phyloP scores from a whole-genome alignment of 1,284 basidiomycete genomes.

The Tranzscheliella williamsii region DNA sequence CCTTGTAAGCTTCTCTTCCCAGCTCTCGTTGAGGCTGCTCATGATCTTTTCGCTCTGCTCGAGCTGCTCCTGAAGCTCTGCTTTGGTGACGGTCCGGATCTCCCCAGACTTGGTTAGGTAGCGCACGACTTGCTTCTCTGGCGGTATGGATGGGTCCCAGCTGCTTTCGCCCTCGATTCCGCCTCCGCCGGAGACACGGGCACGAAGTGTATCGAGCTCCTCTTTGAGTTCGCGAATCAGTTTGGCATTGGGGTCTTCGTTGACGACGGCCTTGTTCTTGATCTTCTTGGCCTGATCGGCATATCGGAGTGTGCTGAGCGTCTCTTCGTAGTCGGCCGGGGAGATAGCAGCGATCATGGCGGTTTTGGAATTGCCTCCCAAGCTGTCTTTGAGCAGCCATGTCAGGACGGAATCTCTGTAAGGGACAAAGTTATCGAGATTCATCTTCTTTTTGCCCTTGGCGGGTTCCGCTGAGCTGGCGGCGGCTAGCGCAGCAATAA shows the following conservation, averaged over 20 bases:
- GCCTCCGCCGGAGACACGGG: slow-evolving; percentile 42
- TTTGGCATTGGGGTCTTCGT: slow-evolving; percentile 98
- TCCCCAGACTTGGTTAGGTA: slow-evolving; percentile 91
- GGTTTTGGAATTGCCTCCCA: slow-evolving; percentile 61
- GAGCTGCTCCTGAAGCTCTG: slow-evolving; percentile 94
- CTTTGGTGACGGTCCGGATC: slow-evolving; percentile 93
- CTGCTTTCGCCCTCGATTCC: slow-evolving; percentile 68
- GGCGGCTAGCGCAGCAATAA: slow-evolving; percentile 54
- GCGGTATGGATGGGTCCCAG: slow-evolving; percentile 85
- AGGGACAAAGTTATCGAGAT: slow-evolving; percentile 51
- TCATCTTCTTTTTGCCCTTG: slow-evolving; percentile 39
- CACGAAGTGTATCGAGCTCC: slow-evolving; percentile 73
- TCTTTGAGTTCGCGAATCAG: slow-evolving; percentile 97
- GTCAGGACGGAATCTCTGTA: slow-evolving; percentile 56
- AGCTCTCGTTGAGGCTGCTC: slow-evolving; percentile 92
- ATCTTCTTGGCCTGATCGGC: slow-evolving; percentile 98
- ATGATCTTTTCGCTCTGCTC: slow-evolving; percentile 95
- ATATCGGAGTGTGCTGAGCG: slow-evolving; percentile 89
- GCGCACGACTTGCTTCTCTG: slow-evolving; percentile 91
- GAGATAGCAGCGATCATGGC: slow-evolving; percentile 87
- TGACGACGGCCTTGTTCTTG: slow-evolving; percentile 98
- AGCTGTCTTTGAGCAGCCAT: slow-evolving; percentile 63
- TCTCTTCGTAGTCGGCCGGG: slow-evolving; percentile 97
- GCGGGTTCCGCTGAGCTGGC: slow-evolving; percentile 36
- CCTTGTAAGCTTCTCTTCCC: slow-evolving; percentile 91